Percentiles rank a stretch among this genome's conserved stretches.
Evolutionary conservation across 306 rosid species (phyloP).

Genomic region (Pachyrhizus erosus): DNA sequence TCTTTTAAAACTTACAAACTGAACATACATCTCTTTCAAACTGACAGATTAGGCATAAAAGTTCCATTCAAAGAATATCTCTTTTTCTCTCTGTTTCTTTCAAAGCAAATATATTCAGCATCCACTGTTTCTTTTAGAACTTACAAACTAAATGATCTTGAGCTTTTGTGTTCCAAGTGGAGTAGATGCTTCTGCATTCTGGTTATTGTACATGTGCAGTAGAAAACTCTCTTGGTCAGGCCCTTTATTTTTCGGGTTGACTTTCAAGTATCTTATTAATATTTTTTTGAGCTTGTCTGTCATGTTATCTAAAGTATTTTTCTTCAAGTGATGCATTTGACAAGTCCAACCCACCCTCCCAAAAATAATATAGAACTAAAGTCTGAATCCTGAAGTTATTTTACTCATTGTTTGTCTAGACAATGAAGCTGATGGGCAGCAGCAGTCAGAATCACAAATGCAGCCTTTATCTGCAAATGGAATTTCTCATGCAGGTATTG

Average conservation of each 20-base stretch:
- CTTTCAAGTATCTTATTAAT: not conserved
- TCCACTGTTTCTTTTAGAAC: not conserved
- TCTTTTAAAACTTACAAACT: not conserved
- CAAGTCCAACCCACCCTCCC: conserved; percentile 2
- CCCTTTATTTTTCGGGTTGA: not conserved
- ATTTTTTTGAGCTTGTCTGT: conserved; percentile 18
- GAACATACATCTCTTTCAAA: not conserved
- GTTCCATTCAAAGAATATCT: conserved; percentile 9
- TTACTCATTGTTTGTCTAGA: conserved; percentile 60
- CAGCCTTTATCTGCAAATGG: conserved; percentile 64
- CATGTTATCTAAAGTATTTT: conserved; percentile 24
- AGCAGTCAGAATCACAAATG: conserved; percentile 63
- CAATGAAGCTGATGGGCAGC: conserved; percentile 72
- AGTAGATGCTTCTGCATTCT: conserved; percentile 21
- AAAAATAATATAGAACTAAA: conserved; percentile 15
- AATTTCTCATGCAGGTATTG: conserved; percentile 59
- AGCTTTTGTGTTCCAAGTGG: conserved; percentile 11
- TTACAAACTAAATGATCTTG: conserved; percentile 12
- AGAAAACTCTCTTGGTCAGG: not conserved
- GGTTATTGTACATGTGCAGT: conserved; percentile 6
- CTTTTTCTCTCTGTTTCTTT: not conserved
- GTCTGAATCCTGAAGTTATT: conserved; percentile 40
- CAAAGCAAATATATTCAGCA: not conserved
- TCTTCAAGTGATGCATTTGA: not conserved
- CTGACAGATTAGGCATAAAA: not conserved